Evolutionary conservation across 129 eudicot species (phyloP), one percentile per base, ranked within the genome.

Genomic region (carrot (Daucus carota)): DNA sequence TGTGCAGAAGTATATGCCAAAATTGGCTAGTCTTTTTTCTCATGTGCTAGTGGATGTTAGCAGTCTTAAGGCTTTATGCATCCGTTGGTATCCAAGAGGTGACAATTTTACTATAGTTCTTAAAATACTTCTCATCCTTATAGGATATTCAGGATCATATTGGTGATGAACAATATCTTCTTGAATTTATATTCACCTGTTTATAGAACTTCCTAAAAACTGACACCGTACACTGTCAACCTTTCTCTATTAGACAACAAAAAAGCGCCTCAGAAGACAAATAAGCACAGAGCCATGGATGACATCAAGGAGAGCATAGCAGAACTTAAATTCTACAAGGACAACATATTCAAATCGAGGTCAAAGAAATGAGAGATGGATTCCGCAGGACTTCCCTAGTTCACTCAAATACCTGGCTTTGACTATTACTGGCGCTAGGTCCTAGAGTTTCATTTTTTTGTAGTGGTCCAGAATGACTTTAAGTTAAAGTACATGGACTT

Each of bases 1-100:
- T 66, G 75, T 83, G 89, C 97, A 94, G 99, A 94, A 91, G 57
- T 94, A 91, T 88, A 94, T 94, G 99, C 99, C 99, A 66, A 84
- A 87, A 48, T 83, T 94, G 92, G 99, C 97, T 73, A 83, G 93
- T 77, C 85, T 94, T 46, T 89, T 94, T 82, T 59, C 85, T 67
- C 98, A 94, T 77, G 89, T 91, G 38, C 83, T 91, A 9, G 98
- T 91, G 40, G 97, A 94, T 74, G 98, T 93, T 68, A 93, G 97
- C 90, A 93, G 97, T 43, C 72, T 93, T 47, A 91, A 85, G 82
- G 96, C 98, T n/a, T 76, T 93, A 73, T 86, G 97, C 82, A 22
- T 82, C n/a, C 99, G 99, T 45, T 94, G 99, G 97, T 94, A 84
- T 83, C 97, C 97, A 43, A 86, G 54, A 86, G 99, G 99, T 93